phyloP scores from a whole-genome alignment of 2,329 filamentous ascomycete species.

The Xylariaceae sp. region DNA sequence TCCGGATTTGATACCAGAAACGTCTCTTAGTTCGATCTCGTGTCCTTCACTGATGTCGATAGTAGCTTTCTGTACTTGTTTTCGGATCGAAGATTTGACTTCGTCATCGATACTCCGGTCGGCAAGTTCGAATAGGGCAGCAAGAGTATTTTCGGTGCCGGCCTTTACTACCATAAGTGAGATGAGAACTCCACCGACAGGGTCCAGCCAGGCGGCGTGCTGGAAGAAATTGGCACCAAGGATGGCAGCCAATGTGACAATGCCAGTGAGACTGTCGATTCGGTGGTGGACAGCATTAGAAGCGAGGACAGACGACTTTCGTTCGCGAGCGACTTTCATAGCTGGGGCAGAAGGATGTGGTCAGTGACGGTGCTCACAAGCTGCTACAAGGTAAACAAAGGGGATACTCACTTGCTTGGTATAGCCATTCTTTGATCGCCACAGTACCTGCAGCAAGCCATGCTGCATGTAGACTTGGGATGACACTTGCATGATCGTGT shows the following conservation, averaged over 20 bases:
- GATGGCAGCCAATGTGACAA: slow-evolving; percentile 90
- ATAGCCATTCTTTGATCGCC: slow-evolving; percentile 94
- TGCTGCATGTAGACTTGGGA: slow-evolving; percentile 89
- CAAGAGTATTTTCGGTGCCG: slow-evolving; percentile 83
- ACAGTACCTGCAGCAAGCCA: slow-evolving; percentile 94
- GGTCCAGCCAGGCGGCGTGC: slow-evolving; percentile 91
- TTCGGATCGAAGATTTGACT: slow-evolving; percentile 74
- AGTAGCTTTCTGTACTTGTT: slow-evolving; percentile 68
- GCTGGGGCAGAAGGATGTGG: slow-evolving; percentile 61
- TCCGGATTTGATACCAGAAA: slow-evolving; percentile 92
- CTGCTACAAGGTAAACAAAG: neutral
- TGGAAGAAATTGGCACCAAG: slow-evolving; percentile 85
- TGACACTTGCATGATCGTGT: slow-evolving; percentile 68
- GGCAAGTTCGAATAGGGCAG: slow-evolving; percentile 86
- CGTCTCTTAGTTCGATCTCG: slow-evolving; percentile 73
- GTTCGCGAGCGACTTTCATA: slow-evolving; percentile 90
- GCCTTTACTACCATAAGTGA: slow-evolving; percentile 92
- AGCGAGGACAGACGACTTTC: slow-evolving; percentile 93
- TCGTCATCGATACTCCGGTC: slow-evolving; percentile 89
- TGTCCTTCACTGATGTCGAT: slow-evolving; percentile 59
- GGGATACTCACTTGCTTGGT: slow-evolving; percentile 83
- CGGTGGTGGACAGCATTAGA: slow-evolving; percentile 97
- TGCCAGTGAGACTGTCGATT: slow-evolving; percentile 87
- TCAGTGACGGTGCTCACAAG: slow-evolving; percentile 34
- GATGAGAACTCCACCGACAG: slow-evolving; percentile 90